phyloP scores from a whole-genome alignment of 148 eudicot species.

The Fagopyrum tataricum region DNA sequence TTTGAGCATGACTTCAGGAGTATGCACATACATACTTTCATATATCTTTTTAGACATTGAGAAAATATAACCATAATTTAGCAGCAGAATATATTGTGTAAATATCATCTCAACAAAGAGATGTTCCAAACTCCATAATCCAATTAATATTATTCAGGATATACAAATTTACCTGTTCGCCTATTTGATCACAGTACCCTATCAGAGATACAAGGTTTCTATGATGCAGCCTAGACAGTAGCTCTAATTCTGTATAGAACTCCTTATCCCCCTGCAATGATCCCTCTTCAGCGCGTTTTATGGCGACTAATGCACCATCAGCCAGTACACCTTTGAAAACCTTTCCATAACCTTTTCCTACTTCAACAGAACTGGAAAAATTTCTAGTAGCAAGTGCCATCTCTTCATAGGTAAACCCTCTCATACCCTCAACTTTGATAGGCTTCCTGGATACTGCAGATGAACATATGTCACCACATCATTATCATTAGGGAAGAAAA shows the following conservation, averaged over 20 bases:
- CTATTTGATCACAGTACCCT: slow-evolving; percentile 73
- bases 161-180: slow-evolving; percentile 55
- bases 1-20: neutral
- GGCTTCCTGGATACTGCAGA: slow-evolving; percentile 26
- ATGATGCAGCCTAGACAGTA: slow-evolving; percentile 85
- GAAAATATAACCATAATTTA: neutral
- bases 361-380: slow-evolving; percentile 48
- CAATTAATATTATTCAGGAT: neutral
- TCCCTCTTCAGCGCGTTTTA: slow-evolving; percentile 85
- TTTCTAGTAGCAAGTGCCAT: slow-evolving; percentile 54
- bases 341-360: slow-evolving; percentile 88
- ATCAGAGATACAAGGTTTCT: slow-evolving; percentile 72
- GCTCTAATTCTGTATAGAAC: slow-evolving; percentile 79
- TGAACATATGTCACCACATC: neutral
- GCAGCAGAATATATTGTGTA: neutral
- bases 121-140: neutral
- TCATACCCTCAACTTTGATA: slow-evolving; percentile 73
- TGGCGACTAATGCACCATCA: slow-evolving; percentile 54
- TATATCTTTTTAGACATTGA: neutral
- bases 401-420: slow-evolving; percentile 61
- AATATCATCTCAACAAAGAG: neutral
- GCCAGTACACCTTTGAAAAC: slow-evolving; percentile 67
- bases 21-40: neutral
- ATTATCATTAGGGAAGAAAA: neutral
- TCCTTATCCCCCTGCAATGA: slow-evolving; percentile 83